These are phyloP conservation scores for Stemphylium vesicarium DNA, from an alignment of 2,329 filamentous ascomycete species.

Conservation along the genomic window DNA sequence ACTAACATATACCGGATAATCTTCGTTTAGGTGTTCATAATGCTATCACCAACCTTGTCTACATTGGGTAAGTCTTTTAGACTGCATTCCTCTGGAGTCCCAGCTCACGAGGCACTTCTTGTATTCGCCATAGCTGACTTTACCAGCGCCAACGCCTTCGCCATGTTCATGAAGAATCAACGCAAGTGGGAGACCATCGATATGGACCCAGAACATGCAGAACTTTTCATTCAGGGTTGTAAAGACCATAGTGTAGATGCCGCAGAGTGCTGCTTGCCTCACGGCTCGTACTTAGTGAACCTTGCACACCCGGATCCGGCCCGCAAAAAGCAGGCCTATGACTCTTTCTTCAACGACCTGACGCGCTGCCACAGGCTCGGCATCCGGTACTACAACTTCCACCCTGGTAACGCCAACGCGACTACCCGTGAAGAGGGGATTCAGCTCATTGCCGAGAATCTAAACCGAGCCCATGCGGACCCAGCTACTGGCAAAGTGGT, in stretches of 20 bases:
- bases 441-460: constrained; percentile 75
- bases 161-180: constrained; percentile 94
- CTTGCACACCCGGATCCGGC: constrained; percentile 81
- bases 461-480: constrained; percentile 81
- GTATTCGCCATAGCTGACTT: constrained; percentile 28
- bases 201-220: constrained; percentile 69
- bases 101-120: neutral
- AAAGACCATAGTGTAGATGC: constrained; percentile 74
- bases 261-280: constrained; percentile 79
- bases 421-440: constrained; percentile 74
- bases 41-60: constrained; percentile 74
- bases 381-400: constrained; percentile 96
- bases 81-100: neutral
- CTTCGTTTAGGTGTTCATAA: constrained; percentile 78
- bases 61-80: constrained; percentile 65
- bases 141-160: constrained; percentile 82
- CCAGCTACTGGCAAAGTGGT: constrained; percentile 71
- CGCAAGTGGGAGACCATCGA: constrained; percentile 90
- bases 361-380: constrained; percentile 83
- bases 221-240: constrained; percentile 73
- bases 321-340: constrained; percentile 86
- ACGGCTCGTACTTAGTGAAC: constrained; percentile 96
- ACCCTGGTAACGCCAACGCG: constrained; percentile 80
- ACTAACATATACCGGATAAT: constrained; percentile 26
- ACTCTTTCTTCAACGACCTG: constrained; percentile 85